Evolutionary conservation across 352 stramenopile genomes (phyloP), one percentile per base, ranked within the genome.

Genomic region (Phytophthora fragariaefolia): DNA sequence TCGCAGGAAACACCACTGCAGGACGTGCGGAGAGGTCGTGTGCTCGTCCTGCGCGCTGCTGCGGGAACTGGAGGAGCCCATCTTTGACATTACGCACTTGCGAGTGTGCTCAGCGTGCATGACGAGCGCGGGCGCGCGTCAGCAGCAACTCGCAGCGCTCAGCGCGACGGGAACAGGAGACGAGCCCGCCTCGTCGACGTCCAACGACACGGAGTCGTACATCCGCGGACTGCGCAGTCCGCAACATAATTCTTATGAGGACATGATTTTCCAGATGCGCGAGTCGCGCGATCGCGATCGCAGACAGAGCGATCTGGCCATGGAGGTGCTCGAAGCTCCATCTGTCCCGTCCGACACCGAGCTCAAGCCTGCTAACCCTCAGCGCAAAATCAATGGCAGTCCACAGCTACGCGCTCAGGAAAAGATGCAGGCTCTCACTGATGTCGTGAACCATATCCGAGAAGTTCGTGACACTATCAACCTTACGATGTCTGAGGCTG

Each of bases 401-500:
- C 52, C 58, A 7, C 43, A 66, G 12, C 28, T 65, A 26, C 65
- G 74, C 22, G 68, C 76, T 9, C 80, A 79, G 55, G 83, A 89
- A 46, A 83, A 85, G 10, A 62, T 89, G 51, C 58, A 76, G 23
- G 80, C 79, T 23, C 63, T 91, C 2, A 84, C 81, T 6, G 64
- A 87, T 13, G 76, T 92, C 22, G 83, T 92, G 30, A 80, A 73
- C 17, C 79, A 85, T 34, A 92, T 92, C 38, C 83, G 83, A 1
- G 72, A 86, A 20, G 78, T 87, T 20, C 79, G 81, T 10, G 81
- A 90, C 17, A 92, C 83, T 0, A 92, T 92, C 40, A 87, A 90
- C 47, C 58, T 88, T 9, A 80, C 80, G 0, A 84, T 90, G 53
- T 86, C 83, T 0, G 81, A 90, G 28, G 79, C 74, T 57, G 62